These are phyloP conservation scores for Amanita molliuscula DNA, from an alignment of 768 basidiomycete genomes.

Conservation along the genomic window DNA sequence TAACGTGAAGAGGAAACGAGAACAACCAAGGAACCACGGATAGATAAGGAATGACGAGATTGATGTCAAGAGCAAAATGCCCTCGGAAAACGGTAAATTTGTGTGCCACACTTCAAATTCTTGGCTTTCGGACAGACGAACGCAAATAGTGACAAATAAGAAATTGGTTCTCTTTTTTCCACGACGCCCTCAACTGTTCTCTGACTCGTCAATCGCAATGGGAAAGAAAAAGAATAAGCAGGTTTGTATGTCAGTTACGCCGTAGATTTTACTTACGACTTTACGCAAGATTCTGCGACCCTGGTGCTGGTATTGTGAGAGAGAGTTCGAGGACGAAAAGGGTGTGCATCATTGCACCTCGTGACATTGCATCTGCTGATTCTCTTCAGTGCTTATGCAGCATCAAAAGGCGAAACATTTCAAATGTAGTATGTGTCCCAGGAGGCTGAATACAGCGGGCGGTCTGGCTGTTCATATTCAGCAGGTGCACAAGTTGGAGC, in stretches of 20 bases:
- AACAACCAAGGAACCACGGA: background rate
- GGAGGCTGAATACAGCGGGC: constrained; percentile 93
- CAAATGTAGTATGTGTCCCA: constrained; percentile 93
- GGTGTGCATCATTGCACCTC: constrained; percentile 35
- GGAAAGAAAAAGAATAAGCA: constrained; percentile 55
- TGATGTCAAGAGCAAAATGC: too few relatives aligned
- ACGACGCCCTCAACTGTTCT: background rate
- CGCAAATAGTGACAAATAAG: constrained; percentile 3
- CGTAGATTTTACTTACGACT: constrained; percentile 1
- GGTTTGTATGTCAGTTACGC: constrained; percentile 17
- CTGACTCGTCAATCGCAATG: constrained; percentile 21
- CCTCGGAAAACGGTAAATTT: background rate
- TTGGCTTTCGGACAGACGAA: too few relatives aligned
- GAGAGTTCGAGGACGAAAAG: constrained; percentile 99
- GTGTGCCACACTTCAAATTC: too few relatives aligned
- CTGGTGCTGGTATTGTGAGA: constrained; percentile 99
- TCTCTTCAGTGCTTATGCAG: constrained; percentile 78
- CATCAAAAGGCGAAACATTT: constrained; percentile 99
- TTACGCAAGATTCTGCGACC: constrained; percentile 61
- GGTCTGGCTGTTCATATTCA: constrained; percentile 97
- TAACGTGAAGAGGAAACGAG: too few relatives aligned
- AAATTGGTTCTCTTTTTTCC: constrained; percentile 2
- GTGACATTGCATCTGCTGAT: constrained; percentile 1
- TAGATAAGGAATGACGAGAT: background rate
- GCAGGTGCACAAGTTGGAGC: constrained; percentile 98